A percentile compares a stretch with the other conserved stretches of the same genome.
Evolutionary conservation across 2,329 filamentous ascomycete genomes (phyloP).

Genomic region (Fusarium marasasianum): DNA sequence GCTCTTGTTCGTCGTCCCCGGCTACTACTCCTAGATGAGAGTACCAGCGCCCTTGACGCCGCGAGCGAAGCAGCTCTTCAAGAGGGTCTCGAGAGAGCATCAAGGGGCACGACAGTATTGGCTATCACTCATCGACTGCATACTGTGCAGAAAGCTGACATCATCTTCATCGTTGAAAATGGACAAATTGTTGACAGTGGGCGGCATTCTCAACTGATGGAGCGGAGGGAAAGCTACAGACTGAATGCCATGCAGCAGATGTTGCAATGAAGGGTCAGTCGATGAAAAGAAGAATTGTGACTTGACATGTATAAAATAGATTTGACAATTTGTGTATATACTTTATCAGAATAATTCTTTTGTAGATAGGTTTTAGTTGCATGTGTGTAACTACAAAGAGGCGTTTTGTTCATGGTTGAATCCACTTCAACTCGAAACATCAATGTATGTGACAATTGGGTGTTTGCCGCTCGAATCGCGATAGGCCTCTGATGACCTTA

Average conservation of each 20-base stretch:
- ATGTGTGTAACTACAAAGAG: not conserved
- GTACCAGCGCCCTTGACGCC: conserved; percentile 79
- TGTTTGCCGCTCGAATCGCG: not conserved
- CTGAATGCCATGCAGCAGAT: conserved; percentile 63
- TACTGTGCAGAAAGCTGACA: conserved; percentile 64
- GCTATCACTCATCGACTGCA: conserved; percentile 67
- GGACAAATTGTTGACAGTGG: conserved; percentile 62
- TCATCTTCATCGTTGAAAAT: conserved; percentile 65
- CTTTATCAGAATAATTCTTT: not conserved
- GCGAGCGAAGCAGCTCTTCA: conserved; percentile 71
- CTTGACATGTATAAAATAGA: not conserved
- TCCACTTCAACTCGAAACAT: not conserved
- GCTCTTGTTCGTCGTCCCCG: conserved; percentile 77
- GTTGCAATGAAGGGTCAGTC: conserved; percentile 40
- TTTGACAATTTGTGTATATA: not conserved
- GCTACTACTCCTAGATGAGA: conserved; percentile 79
- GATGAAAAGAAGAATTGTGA: not conserved
- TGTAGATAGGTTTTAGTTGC: not conserved
- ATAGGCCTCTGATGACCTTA: not conserved
- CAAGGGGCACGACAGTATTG: conserved; percentile 63
- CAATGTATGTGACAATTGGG: not conserved
- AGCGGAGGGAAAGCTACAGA: conserved; percentile 61
- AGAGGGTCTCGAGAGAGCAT: conserved; percentile 69
- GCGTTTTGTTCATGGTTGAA: not conserved
- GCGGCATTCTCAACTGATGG: conserved; percentile 62